Conservation (phyloP, 1,284 basidiomycete genomes). For the Cutaneotrichosporon daszewskae region DNA sequence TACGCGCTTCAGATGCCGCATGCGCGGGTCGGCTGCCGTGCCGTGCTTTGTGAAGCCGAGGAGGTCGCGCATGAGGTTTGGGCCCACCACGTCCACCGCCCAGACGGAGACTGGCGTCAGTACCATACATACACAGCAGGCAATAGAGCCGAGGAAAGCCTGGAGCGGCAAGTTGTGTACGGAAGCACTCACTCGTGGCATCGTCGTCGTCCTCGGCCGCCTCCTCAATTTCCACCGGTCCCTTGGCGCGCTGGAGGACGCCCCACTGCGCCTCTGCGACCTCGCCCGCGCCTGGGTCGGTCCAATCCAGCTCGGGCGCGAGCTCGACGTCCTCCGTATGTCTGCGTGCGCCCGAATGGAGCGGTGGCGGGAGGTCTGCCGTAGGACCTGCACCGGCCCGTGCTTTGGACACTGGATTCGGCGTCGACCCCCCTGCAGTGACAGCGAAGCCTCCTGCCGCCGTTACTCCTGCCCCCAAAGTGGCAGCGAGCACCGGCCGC, state of each 20-base stretch:
- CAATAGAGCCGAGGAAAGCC: neutral
- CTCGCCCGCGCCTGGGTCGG: conserved; percentile 6
- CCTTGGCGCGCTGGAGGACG: conserved; percentile 27
- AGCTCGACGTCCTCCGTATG: conserved; percentile 19
- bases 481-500: conserved; percentile 1
- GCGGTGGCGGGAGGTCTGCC: conserved; percentile 24
- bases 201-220: conserved; percentile 24
- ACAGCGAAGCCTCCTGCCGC: neutral
- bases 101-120: conserved; percentile 60
- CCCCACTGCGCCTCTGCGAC: conserved; percentile 19
- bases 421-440: neutral
- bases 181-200: conserved; percentile 25
- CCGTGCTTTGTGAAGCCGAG: conserved; percentile 14
- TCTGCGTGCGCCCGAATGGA: conserved; percentile 20
- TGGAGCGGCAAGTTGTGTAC: neutral
- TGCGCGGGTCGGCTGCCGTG: conserved; percentile 50
- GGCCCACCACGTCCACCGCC: conserved; percentile 75
- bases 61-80: conserved; percentile 21
- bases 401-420: too few species aligned
- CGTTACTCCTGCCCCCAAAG: too few species aligned
- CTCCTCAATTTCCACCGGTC: conserved; percentile 34
- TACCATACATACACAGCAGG: neutral
- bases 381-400: neutral
- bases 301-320: conserved; percentile 27
- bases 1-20: conserved; percentile 72